phyloP scores from a whole-genome alignment of 176 grass and related monocot genomes.

The Oryza glumipatula region DNA sequence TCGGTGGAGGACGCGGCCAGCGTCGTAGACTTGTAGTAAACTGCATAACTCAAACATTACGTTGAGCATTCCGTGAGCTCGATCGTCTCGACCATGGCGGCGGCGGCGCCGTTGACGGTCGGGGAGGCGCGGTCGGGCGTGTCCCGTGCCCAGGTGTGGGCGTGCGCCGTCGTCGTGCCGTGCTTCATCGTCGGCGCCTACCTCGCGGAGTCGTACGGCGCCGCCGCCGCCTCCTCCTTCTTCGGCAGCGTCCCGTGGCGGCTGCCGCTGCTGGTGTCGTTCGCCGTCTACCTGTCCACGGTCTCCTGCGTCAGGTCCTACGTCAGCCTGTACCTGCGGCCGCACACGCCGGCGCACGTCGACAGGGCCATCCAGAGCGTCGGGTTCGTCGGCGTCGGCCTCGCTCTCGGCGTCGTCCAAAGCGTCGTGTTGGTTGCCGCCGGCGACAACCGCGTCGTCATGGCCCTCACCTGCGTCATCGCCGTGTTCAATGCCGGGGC shows the following conservation, averaged over 20 bases:
- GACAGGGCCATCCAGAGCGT: neutral
- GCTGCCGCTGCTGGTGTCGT: conserved; percentile 13
- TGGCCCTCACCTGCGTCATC: neutral
- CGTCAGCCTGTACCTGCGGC: conserved; percentile 4
- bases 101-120: neutral
- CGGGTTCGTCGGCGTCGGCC: neutral
- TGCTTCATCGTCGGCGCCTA: neutral
- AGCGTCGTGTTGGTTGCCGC: neutral
- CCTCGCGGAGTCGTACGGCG: neutral
- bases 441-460: conserved; percentile 4
- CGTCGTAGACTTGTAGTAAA: too few species aligned
- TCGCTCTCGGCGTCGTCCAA: neutral
- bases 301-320: neutral
- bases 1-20: too few species aligned
- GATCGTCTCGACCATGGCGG: too few species aligned
- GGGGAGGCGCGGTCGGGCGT: neutral
- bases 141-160: too few species aligned
- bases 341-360: conserved; percentile 7
- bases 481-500: neutral
- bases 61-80: too few species aligned
- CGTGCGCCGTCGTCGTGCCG: neutral
- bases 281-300: conserved; percentile 9
- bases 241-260: conserved; percentile 13
- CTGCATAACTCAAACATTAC: neutral
- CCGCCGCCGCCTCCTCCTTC: neutral